Conservation (phyloP, 768 basidiomycete species). For the Phallus indusiatus region DNA sequence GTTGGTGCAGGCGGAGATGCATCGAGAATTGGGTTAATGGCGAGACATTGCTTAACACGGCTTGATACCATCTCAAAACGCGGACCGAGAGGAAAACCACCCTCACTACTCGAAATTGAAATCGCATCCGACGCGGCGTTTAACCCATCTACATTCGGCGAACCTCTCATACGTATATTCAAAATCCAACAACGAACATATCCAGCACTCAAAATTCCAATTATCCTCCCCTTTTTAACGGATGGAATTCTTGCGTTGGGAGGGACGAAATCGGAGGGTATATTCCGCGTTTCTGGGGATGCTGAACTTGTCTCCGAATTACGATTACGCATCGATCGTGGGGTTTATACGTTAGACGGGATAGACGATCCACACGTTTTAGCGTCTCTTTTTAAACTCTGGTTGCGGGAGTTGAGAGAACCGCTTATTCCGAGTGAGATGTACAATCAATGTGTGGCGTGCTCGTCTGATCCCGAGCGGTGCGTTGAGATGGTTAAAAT, state of each 20-base stretch:
- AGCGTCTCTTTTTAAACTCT: conserved; percentile 84
- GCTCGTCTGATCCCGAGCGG: conserved; percentile 53
- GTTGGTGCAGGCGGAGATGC: conserved; percentile 55
- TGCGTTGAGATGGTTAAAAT: conserved; percentile 67
- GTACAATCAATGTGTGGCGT: conserved; percentile 83
- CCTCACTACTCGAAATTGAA: conserved; percentile 79
- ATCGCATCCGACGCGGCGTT: conserved; percentile 90
- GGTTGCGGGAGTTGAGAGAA: conserved; percentile 85
- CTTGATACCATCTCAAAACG: conserved; percentile 67
- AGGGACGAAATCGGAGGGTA: conserved; percentile 78
- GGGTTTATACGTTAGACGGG: conserved; percentile 82
- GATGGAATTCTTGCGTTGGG: conserved; percentile 87
- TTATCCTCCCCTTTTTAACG: conserved; percentile 88
- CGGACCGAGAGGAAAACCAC: conserved; percentile 79
- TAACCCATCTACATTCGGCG: conserved; percentile 90
- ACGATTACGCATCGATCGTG: conserved; percentile 83
- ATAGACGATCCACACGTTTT: conserved; percentile 88
- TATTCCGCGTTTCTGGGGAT: conserved; percentile 90
- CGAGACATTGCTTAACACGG: conserved; percentile 81
- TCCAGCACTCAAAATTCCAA: conserved; percentile 75
- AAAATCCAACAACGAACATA: conserved; percentile 81
- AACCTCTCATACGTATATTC: conserved; percentile 77
- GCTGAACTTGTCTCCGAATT: conserved; percentile 80
- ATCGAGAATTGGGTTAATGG: conserved; percentile 83
- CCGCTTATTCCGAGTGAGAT: conserved; percentile 87